Base-by-base conservation (phyloP, 257 asterid genomes). In the Penstemon barbatus region DNA sequence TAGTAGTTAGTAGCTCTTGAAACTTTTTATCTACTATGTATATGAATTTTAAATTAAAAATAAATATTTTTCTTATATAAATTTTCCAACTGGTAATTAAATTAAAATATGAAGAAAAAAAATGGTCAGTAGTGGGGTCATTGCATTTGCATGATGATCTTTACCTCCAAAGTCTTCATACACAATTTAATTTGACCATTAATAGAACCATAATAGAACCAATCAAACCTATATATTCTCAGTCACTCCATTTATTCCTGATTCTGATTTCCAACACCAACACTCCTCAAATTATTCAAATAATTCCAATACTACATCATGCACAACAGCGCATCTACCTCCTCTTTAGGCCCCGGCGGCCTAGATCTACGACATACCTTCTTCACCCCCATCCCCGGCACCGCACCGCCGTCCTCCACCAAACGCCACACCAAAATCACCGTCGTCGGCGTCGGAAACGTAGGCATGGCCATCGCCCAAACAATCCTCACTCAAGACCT, bases 391-490 rank as follows among this genome's bases (percentile, higher is more conserved):
- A 78, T 91, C 67, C 7, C 50, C 64, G 75, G 85, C 70, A 69
- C 76, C 4, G 64, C 84, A 7, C 74, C 91, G 13, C 74, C 85
- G 0, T 69, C 90, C 12, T 52, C 85, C 51, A 58, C 85, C 66
- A 81, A 71, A 7, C 96, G 90, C 75, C 86, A 62, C 75, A 87
- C 86, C 64, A 91, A 91, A 64, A 77, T 91, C 81, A 79, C 96
- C 70, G 95, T 91, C 61, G 81, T 91, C 54, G 96, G 96, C 53
- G 88, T 89, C 41, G 97, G 97, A 0, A 91, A 91, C 78, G 97
- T 91, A 43, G 96, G 97, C 8, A 91, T 89, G 96, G 97, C 97
- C 67, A 91, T 91, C 39, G 96, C 97, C 5, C 97, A 91, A 70
- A 91, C 97, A 46, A 87, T 91, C 74, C 82, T 91, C 36, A 91